Conservation (phyloP, 2,329 filamentous ascomycete species). For the Neospermospora avenae region DNA sequence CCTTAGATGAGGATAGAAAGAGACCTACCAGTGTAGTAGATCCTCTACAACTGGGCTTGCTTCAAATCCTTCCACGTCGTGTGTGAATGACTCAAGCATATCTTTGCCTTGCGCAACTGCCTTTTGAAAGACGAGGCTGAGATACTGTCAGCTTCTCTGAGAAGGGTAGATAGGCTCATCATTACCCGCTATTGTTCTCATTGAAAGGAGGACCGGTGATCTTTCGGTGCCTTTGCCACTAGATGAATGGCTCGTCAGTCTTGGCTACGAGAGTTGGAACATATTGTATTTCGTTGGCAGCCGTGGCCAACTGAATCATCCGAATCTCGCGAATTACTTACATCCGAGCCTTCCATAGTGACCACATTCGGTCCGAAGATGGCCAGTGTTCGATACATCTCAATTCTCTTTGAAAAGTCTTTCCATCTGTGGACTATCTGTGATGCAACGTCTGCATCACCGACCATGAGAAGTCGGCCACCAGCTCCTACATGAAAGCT, state of each 20-base stretch:
- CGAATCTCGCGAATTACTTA: neutral
- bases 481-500: conserved; percentile 17
- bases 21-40: conserved; percentile 28
- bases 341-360: conserved; percentile 58
- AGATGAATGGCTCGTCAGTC: neutral
- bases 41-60: conserved; percentile 18
- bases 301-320: neutral
- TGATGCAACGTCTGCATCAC: conserved; percentile 16
- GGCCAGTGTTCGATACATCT: conserved; percentile 24
- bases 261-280: neutral
- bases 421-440: conserved; percentile 19
- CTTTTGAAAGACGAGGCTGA: conserved; percentile 39
- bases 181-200: conserved; percentile 54
- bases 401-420: conserved; percentile 21
- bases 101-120: conserved; percentile 33
- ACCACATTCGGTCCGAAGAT: conserved; percentile 63
- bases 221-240: conserved; percentile 70
- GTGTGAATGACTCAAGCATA: conserved; percentile 34
- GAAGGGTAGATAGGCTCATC: neutral
- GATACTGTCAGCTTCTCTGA: conserved; percentile 6
- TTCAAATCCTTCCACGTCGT: conserved; percentile 11
- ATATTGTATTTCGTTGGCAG: neutral
- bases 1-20: neutral
- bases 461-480: conserved; percentile 8
- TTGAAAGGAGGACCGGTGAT: conserved; percentile 69